Base-by-base conservation (phyloP, 2,329 filamentous ascomycete genomes). In the Fusarium anguioides region DNA sequence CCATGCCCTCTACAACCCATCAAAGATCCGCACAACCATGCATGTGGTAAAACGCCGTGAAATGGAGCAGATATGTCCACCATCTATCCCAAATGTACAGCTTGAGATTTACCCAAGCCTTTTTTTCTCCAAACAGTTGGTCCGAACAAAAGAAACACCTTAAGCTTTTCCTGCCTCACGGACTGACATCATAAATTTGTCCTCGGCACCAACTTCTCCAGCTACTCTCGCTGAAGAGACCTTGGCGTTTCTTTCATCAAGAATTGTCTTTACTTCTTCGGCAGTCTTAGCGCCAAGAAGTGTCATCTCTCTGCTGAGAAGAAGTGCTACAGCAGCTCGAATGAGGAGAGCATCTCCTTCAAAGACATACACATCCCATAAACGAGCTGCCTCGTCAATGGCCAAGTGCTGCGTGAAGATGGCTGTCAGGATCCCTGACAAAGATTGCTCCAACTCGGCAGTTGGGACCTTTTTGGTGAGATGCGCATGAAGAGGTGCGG, bases 281-380 rank as follows among this genome's bases (percentile, higher is more conserved):
- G 77, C 70, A 4, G 77, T 82, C 66, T 79, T 81, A 12, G 82
- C 78, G 10, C 81, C 79, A 2, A 88, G 79, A 4, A 88, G 76
- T 2, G 79, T 74, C 78, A 84, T 84, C 71, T 88, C 86, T 18
- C 80, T 80, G 27, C 81, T 79, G 7, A 86, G 69, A 20, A 96
- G 76, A 18, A 92, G 81, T 0, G 90, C 92, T 0, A 94, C 89
- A 0, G 87, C 90, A 2, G 91, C 91, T 0, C 91, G 82, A 8
- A 95, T 85, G 0, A 94, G 80, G 2, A 92, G 82, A 2, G 86
- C 82, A 66, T 96, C 93, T 24, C 92, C 91, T 74, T 96, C 93
- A 67, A 96, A 93, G 5, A 92, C 88, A 69, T 92, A 93, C 0
- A 95, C 87, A 66, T 96, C 93, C 91, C 91, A 95, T 14, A 96